phyloP scores from a whole-genome alignment of 176 grass and related monocot species.

The Eragrostis nindensis region DNA sequence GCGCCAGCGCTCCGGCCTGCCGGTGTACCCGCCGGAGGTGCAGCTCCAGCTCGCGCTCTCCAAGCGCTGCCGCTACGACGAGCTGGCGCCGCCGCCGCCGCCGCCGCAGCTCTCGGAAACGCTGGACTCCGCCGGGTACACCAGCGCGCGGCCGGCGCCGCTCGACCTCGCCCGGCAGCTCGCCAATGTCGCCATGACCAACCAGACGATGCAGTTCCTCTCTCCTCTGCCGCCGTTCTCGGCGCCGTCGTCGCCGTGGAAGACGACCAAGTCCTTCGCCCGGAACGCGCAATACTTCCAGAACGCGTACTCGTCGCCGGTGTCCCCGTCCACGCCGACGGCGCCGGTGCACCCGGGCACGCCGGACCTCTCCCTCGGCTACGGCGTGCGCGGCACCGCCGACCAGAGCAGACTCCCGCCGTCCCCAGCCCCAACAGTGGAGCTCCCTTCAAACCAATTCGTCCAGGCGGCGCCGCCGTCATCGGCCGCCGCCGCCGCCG shows the following conservation, averaged over 20 bases:
- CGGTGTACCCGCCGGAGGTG: constrained; percentile 69
- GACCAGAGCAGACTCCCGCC: constrained; percentile 20
- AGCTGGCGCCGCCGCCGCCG: background rate
- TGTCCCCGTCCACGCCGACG: constrained; percentile 43
- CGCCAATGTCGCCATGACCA: background rate
- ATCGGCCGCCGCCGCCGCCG: background rate
- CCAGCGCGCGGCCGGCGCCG: constrained; percentile 48
- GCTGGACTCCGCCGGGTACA: constrained; percentile 7
- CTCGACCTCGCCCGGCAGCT: constrained; percentile 53
- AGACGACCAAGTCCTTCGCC: constrained; percentile 4
- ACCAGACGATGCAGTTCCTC: constrained; percentile 18
- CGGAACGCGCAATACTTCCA: constrained; percentile 36
- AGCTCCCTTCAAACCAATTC: constrained; percentile 84
- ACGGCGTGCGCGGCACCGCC: constrained; percentile 11
- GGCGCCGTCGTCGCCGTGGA: constrained; percentile 47
- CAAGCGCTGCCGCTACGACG: constrained; percentile 51
- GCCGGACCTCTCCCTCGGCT: constrained; percentile 36
- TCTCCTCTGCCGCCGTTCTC: constrained; percentile 25
- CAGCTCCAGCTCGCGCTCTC: constrained; percentile 48
- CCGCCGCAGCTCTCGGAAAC: constrained; percentile 7
- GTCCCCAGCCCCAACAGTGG: constrained; percentile 26
- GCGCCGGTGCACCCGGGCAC: constrained; percentile 6
- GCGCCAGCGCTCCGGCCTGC: constrained; percentile 58
- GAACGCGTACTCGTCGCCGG: constrained; percentile 55
- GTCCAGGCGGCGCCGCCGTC: background rate